phyloP scores from a whole-genome alignment of 2,329 filamentous ascomycete genomes.

The Xylariaceae sp. region DNA sequence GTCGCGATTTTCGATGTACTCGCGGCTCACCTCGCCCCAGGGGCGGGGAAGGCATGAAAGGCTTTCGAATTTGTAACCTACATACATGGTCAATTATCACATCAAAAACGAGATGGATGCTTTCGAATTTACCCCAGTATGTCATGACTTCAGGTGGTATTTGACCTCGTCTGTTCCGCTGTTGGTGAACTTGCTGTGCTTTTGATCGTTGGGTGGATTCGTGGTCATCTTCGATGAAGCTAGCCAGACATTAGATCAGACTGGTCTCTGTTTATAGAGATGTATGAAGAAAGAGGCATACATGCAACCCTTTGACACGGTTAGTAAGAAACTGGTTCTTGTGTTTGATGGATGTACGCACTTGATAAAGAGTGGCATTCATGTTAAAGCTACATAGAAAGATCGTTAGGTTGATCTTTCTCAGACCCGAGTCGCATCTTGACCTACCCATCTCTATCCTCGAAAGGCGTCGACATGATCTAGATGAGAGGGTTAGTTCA shows the following conservation, averaged over 20 bases:
- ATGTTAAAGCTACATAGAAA: conserved; percentile 68
- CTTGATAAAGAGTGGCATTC: conserved; percentile 89
- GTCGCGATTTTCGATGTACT: conserved; percentile 73
- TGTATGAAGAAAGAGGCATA: conserved; percentile 31
- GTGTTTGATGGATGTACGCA: conserved; percentile 39
- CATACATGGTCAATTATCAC: conserved; percentile 3
- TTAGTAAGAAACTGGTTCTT: conserved; percentile 11
- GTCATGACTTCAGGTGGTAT: conserved; percentile 75
- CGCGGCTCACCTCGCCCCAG: conserved; percentile 67
- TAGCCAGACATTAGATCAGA: conserved; percentile 34
- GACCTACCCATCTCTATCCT: conserved; percentile 68
- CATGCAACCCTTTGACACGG: conserved; percentile 46
- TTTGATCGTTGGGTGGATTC: conserved; percentile 61
- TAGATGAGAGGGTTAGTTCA: conserved; percentile 35
- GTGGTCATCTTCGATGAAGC: conserved; percentile 91
- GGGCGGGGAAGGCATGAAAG: conserved; percentile 68
- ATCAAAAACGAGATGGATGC: not conserved
- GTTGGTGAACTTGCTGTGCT: conserved; percentile 52
- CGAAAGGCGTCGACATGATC: conserved; percentile 83
- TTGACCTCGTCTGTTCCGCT: conserved; percentile 37
- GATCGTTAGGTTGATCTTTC: not conserved
- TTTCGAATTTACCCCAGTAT: conserved; percentile 67
- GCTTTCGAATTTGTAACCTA: conserved; percentile 95
- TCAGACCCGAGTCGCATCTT: conserved; percentile 1
- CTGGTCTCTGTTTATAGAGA: not conserved